Base-by-base conservation (phyloP, 495 filamentous ascomycete genomes). In the Neurospora sp. region DNA sequence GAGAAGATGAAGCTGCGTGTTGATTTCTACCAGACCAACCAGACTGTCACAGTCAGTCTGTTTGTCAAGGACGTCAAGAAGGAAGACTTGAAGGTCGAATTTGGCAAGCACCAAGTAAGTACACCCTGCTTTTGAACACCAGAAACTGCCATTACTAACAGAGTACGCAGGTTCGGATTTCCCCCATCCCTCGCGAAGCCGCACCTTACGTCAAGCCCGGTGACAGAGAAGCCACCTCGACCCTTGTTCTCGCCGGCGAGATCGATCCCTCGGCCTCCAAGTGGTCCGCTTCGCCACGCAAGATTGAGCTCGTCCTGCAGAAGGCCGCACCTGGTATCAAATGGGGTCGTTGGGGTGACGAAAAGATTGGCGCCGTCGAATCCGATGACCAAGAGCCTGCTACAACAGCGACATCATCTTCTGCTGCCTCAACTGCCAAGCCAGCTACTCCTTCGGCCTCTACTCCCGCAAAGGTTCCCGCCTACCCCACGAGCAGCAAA, bases 401-500 rank as follows among this genome's bases (percentile, higher is more conserved):
- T 5, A 20, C 66, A 9, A 41, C 72, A 27, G 39, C 39, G 2
- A 12, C 35, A 41, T 4, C 59, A 71, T 62, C 38, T 37, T 23
- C 48, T n/a, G 18, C 72, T 16, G 18, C 71, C 14, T 14, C 70
- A 12, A 1, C 69, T 27, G 3, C 59, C 35, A 73, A 69, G 14
- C 71, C 27, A 12, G 62, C 69, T 2, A 4, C 75, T 39, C 5
- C 73, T 9, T 35, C 66, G 4, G 40, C 70, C 3, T 16, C 75
- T 12, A 41, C 54, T 42, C 62, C 69, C 14, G 59, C 66, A 14
- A 10, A 79, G 40, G 74, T 80, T 4, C 93, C 93, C 0, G 82
- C 87, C 0, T 98, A 99, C 80, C 96, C 96, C 3, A 97, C 94
- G 0, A 98, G 95, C 39, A 96, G 94, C 18, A 90, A 89, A 70